Conservation (phyloP, 2,329 filamentous ascomycete species). For the Verticillium longisporum region DNA sequence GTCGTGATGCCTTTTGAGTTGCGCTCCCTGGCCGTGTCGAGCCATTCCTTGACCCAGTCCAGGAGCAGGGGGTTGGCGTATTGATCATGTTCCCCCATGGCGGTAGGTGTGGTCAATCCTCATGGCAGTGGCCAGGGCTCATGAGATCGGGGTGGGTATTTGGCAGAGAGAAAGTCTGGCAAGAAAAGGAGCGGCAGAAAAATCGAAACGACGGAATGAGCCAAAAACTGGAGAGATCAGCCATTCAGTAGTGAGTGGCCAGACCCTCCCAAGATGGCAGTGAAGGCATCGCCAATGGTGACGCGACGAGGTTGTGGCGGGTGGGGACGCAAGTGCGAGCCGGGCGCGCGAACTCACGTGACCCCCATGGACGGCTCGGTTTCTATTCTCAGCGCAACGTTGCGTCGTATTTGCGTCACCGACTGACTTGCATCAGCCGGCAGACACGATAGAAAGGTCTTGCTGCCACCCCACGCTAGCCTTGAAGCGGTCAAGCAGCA, state of each 20-base stretch:
- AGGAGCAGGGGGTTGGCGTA: slow-evolving; percentile 67
- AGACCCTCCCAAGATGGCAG: not conserved
- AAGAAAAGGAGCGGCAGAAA: not conserved
- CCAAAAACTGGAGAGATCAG: not conserved
- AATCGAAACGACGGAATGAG: not conserved
- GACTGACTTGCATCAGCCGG: not conserved
- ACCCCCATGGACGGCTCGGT: not conserved
- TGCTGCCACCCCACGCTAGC: not conserved
- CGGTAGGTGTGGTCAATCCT: not conserved
- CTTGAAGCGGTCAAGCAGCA: not conserved
- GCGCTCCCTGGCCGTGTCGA: slow-evolving; percentile 59
- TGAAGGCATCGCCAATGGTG: not conserved
- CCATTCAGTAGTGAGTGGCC: too few relatives aligned
- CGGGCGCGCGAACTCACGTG: slow-evolving; percentile 8
- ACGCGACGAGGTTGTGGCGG: not conserved
- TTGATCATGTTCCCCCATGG: slow-evolving; percentile 27
- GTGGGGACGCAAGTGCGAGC: not conserved
- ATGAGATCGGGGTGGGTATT: not conserved
- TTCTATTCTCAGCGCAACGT: not conserved
- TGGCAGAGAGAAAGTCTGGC: not conserved
- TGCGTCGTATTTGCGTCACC: not conserved
- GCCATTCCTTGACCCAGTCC: slow-evolving; percentile 71
- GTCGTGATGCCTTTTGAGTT: slow-evolving; percentile 65
- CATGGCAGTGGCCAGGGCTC: not conserved
- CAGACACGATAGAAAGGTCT: not conserved